Evolutionary conservation across 257 asterid species (phyloP), one percentile per base, ranked within the genome.

Genomic region (Nicotiana obtusifolia): DNA sequence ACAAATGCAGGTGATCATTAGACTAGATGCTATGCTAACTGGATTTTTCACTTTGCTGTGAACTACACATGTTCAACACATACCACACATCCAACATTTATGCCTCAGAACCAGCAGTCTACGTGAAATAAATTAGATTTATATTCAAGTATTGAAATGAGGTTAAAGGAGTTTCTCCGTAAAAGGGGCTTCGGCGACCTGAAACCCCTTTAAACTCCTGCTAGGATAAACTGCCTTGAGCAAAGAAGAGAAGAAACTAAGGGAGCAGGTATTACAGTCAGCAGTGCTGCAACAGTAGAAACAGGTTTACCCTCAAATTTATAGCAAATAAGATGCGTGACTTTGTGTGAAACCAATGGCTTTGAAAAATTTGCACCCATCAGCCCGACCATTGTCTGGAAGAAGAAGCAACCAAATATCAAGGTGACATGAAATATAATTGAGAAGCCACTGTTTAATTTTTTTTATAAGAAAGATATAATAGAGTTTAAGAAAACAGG

Each of bases 291-390:
- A 82, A 15, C 75, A 30, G 19, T 60, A 78, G 15, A 68, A 73
- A 62, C 52, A 53, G 53, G 66, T 92, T 24, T 71, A 96, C 99
- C 99, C 85, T 94, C 97, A 84, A 92, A 93, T 83, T 96, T 93
- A 94, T 91, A 96, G 93, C 99, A 96, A 88, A 96, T 88, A 47
- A 96, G 92, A 93, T 96, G 99, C 49, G 99, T 96, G 87, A 93
- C 93, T 88, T 87, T 91, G 88, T 77, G 83, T 66, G 97, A 93
- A 35, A 88, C 86, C 91, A 96, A 85, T 64, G 98, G 95, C 90
- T 94, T 96, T 4, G 94, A 91, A 84, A 94, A 94, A 31, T 14
- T 87, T 85, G 98, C 99, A 81, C 99, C 99, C 97, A 94, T 94
- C 88, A 93, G 73, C 82, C 90, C 89, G 78, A 96, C 97, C 99